A percentile compares a stretch with the other conserved stretches of the same genome.
Conservation (phyloP, 495 filamentous ascomycete genomes). For the Cercophora scortea region DNA sequence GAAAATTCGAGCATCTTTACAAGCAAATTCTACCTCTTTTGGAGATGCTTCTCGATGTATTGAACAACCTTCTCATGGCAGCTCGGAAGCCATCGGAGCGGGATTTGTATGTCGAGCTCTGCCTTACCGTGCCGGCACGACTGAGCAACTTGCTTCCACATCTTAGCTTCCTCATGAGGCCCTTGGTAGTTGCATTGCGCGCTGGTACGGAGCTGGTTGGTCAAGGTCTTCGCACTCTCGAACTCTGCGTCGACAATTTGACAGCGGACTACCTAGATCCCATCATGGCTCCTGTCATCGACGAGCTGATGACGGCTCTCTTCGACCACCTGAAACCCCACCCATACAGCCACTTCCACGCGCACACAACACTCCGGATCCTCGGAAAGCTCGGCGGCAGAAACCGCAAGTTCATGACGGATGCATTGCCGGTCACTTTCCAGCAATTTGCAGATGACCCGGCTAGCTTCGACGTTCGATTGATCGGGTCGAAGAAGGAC, state of each 20-base stretch:
- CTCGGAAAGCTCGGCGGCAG: slow-evolving; percentile 93
- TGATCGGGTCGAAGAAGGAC: slow-evolving; percentile 82
- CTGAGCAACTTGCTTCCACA: slow-evolving; percentile 96
- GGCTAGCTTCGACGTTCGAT: slow-evolving; percentile 75
- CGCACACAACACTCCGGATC: slow-evolving; percentile 97
- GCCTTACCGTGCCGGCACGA: slow-evolving; percentile 88
- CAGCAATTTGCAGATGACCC: slow-evolving; percentile 79
- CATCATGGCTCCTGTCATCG: slow-evolving; percentile 98
- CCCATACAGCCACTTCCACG: slow-evolving; percentile 92
- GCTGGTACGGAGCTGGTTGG: slow-evolving; percentile 89
- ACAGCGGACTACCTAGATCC: slow-evolving; percentile 97
- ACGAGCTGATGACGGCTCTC: slow-evolving; percentile 92
- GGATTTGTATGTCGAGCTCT: slow-evolving; percentile 95
- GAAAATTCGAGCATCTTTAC: slow-evolving; percentile 93
- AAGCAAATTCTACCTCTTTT: slow-evolving; percentile 94
- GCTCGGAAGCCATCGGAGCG: slow-evolving; percentile 84
- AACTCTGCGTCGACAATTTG: slow-evolving; percentile 95
- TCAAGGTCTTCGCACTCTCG: slow-evolving; percentile 87
- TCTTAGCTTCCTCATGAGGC: slow-evolving; percentile 93
- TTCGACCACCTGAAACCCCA: slow-evolving; percentile 90
- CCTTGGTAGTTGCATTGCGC: slow-evolving; percentile 86
- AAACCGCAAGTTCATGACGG: slow-evolving; percentile 89
- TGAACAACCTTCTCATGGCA: slow-evolving; percentile 85
- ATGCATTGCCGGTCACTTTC: slow-evolving; percentile 72
- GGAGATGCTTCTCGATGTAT: slow-evolving; percentile 94